Evolutionary conservation across 352 stramenopile species (phyloP).

Genomic region (Phytophthora palmivora): DNA sequence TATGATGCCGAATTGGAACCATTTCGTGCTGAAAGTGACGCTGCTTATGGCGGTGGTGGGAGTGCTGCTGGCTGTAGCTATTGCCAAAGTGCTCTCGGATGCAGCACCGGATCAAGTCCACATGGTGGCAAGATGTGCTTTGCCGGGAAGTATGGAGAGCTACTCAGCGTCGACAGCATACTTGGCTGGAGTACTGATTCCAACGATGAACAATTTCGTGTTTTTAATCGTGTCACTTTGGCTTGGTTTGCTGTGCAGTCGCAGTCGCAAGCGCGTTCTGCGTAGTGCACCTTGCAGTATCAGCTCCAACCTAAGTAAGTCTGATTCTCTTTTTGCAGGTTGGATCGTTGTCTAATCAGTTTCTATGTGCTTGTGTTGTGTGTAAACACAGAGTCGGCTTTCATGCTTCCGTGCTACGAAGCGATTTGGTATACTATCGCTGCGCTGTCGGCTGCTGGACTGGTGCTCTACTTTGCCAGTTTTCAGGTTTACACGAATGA

Average conservation of each 20-base stretch:
- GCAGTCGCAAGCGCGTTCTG: conserved; percentile 75
- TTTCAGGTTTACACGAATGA: conserved; percentile 46
- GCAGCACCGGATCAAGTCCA: conserved; percentile 33
- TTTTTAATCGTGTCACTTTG: conserved; percentile 72
- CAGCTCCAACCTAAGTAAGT: conserved; percentile 81
- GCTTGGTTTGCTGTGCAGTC: conserved; percentile 80
- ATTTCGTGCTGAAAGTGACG: conserved; percentile 65
- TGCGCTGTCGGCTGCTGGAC: conserved; percentile 52
- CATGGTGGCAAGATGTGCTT: conserved; percentile 52
- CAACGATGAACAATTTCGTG: conserved; percentile 72
- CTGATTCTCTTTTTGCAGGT: background rate
- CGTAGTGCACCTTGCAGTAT: conserved; percentile 63
- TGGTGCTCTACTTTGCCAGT: conserved; percentile 63
- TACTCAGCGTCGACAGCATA: conserved; percentile 50
- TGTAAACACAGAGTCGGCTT: conserved; percentile 61
- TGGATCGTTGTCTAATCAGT: background rate
- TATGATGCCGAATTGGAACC: conserved; percentile 77
- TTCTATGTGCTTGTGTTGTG: conserved; percentile 1
- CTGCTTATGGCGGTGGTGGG: conserved; percentile 59
- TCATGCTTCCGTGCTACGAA: conserved; percentile 91
- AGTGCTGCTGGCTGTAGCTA: conserved; percentile 48
- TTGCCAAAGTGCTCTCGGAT: conserved; percentile 47
- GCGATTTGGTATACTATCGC: conserved; percentile 87
- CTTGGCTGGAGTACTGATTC: conserved; percentile 60
- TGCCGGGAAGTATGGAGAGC: conserved; percentile 35